These are phyloP conservation scores for Epichloe sylvatica DNA, from an alignment of 2,329 filamentous ascomycete species.

Conservation along the genomic window DNA sequence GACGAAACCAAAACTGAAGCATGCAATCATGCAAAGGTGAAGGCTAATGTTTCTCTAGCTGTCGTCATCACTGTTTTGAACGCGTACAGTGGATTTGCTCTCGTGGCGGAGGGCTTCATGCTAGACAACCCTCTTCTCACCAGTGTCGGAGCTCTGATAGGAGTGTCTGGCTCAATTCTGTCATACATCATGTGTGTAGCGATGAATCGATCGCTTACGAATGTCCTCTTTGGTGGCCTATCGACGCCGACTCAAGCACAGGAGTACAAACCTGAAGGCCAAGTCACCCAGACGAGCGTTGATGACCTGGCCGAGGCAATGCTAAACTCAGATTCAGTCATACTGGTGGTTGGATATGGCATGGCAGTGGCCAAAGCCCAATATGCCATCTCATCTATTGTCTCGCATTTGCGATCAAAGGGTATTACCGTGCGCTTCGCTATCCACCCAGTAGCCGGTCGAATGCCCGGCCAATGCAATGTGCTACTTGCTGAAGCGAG, in stretches of 20 bases:
- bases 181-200: conserved; percentile 80
- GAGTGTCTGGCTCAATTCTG: conserved; percentile 76
- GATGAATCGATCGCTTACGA: conserved; percentile 83
- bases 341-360: conserved; percentile 82
- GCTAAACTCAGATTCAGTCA: conserved; percentile 65
- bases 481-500: conserved; percentile 77
- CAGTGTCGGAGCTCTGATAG: conserved; percentile 74
- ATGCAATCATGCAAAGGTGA: neutral
- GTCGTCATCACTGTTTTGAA: conserved; percentile 85
- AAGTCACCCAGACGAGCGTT: conserved; percentile 62
- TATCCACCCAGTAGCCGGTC: conserved; percentile 78
- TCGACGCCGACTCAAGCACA: conserved; percentile 41
- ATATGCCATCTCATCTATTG: conserved; percentile 78
- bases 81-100: conserved; percentile 78
- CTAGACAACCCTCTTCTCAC: conserved; percentile 74
- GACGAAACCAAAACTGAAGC: conserved; percentile 4
- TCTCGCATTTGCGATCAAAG: conserved; percentile 55
- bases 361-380: conserved; percentile 93
- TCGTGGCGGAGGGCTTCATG: conserved; percentile 88
- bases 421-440: conserved; percentile 76
- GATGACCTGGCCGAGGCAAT: conserved; percentile 74
- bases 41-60: conserved; percentile 23
- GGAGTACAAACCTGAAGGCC: conserved; percentile 65
- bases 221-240: conserved; percentile 69
- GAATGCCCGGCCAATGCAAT: conserved; percentile 91